Base-by-base conservation (phyloP, 805 yeast genomes). In the Yarrowia phangngaensis region DNA sequence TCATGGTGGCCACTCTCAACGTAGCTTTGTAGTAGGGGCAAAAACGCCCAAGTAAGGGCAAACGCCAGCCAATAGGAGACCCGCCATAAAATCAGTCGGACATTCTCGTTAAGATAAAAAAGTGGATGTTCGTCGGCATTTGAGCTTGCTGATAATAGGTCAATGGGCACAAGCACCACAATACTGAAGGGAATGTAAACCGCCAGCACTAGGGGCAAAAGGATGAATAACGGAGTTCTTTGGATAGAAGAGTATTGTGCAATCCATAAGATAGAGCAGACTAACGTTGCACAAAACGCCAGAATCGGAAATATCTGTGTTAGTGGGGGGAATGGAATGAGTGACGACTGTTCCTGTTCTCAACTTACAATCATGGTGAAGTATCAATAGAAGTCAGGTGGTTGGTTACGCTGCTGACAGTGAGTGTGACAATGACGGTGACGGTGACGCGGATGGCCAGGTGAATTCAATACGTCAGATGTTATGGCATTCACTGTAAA, bases 1-100 rank as follows among this genome's bases (percentile, higher is more conserved):
- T 73, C 74, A 58, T 71, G 75, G 60, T 80, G 74, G 8, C 95
- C 94, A 2, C 86, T 79, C 41, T 78, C 75, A 56, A 78, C 80
- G 68, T 75, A 86, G 56, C 80, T 81, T 61, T 85, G 92, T 19
- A 83, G 67, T 24, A 81, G 65, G 0, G 95, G 95, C 40, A 86
- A 63, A 1, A 84, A 54, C 6, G 77, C 65, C 95, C 95, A 86
- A 31, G 94, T 86, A 49, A 85, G 65, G n/a, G 71, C 59, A 57
- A 85, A 86, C 0, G 94, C 83, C 8, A 76, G 65, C 95, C 95
- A 86, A 63, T 86, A 86, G 47, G 82, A 79, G 36, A 76, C 58
- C 56, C 82, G 74, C 95, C 95, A 86, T 29, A 82, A 59, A 4
- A 70, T 59, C n/a, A 78, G 65, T 4, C 82, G 70, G 8, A 70